phyloP scores from a whole-genome alignment of 257 asterid species.

The Hygrophila difformis region DNA sequence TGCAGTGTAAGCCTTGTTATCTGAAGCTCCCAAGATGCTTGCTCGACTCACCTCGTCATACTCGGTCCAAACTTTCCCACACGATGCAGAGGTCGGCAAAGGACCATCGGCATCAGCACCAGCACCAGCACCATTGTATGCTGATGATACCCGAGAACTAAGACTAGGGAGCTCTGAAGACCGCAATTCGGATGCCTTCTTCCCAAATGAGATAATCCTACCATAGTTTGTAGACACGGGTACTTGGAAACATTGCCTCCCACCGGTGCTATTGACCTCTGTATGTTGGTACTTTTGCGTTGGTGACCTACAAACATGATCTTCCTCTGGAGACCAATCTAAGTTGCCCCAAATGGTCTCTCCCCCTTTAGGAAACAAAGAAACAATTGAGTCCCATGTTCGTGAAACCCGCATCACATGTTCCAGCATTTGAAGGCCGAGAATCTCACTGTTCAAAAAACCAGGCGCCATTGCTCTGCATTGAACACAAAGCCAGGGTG shows the following conservation, averaged over 20 bases:
- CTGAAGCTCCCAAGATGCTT: slow-evolving; percentile 33
- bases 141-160: slow-evolving; percentile 45
- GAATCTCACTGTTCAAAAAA: slow-evolving; percentile 53
- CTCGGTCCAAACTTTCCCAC: slow-evolving; percentile 71
- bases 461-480: slow-evolving; percentile 86
- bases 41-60: slow-evolving; percentile 59
- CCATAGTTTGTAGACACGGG: slow-evolving; percentile 51
- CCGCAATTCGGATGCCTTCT: slow-evolving; percentile 46
- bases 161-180: slow-evolving; percentile 37
- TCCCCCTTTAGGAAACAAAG: slow-evolving; percentile 88
- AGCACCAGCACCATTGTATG: background rate
- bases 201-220: slow-evolving; percentile 67
- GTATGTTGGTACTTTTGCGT: slow-evolving; percentile 18
- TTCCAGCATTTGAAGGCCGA: slow-evolving; percentile 65
- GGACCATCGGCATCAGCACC: too few species aligned
- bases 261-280: slow-evolving; percentile 26
- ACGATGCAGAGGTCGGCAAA: slow-evolving; percentile 16
- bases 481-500: too few species aligned
- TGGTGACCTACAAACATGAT: slow-evolving; percentile 39
- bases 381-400: slow-evolving; percentile 79
- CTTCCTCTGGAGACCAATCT: slow-evolving; percentile 87
- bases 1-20: slow-evolving; percentile 53
- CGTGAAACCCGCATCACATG: slow-evolving; percentile 61
- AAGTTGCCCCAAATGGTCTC: slow-evolving; percentile 81
- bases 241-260: slow-evolving; percentile 20